Base-by-base conservation (phyloP, 1,139 yeast genomes). In the Suhomyces bokatorum region DNA sequence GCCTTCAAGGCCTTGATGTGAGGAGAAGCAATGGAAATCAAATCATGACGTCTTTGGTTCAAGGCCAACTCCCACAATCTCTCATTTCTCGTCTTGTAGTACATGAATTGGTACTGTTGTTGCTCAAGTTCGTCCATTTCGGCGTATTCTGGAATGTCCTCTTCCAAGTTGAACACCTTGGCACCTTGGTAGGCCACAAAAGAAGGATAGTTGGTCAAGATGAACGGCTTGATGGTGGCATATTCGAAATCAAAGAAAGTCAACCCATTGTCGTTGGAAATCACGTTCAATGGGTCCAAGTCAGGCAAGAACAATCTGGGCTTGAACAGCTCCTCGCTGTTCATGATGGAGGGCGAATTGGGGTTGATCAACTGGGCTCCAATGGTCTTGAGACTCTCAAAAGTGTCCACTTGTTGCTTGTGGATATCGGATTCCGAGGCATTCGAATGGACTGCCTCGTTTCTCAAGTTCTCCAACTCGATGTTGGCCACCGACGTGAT, bases 181-280 rank as follows among this genome's bases (percentile, higher is more conserved):
- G 89, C 90, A 8, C 98, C 98, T 45, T 83, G 83, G 69, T 91
- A 91, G 36, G 87, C 83, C 32, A 89, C 83, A 64, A 90, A 91
- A 48, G 82, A 74, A 10, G 99, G 98, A 53, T 89, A 83, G 33
- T 78, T 81, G 49, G 83, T 83, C 53, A 88, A 78, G 45, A 88
- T 71, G 58, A 87, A 86, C 40, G 99, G 98, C 61, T 87, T 86
- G 53, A 89, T 81, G 15, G 83, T 67, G 11, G 93, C 66, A 55
- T 84, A 83, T 67, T 93, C 98, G 60, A 89, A 85, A 65, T 93
- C 98, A 43, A 89, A 60, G 51, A 90, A 81, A 56, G 71, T 76
- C 9, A 76, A 73, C 15, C 61, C 62, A 14, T 57, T 63, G 17
- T 57, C 63, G 14, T 70, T 73, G 15, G 71, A 66, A 20, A 77